Percentiles rank a stretch among this genome's conserved stretches.
phyloP scores from a whole-genome alignment of 352 stramenopile species.

The Phytophthora ohioensis region DNA sequence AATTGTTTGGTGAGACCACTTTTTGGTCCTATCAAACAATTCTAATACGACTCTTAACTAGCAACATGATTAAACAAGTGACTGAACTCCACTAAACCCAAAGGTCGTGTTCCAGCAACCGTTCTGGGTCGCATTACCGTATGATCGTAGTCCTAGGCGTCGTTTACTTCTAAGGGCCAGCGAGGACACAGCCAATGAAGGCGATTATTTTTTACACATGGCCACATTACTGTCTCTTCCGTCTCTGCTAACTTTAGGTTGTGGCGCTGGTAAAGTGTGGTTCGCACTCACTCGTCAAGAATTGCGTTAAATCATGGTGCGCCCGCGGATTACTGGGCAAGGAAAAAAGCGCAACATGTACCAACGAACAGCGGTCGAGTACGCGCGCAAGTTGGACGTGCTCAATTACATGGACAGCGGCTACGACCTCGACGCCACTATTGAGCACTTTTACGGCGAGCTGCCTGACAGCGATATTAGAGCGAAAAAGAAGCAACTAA shows the following conservation, averaged over 20 bases:
- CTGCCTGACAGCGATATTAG: neutral
- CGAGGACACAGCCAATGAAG: neutral
- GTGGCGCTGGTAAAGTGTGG: too few relatives aligned
- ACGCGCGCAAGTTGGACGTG: neutral
- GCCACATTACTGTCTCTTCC: neutral
- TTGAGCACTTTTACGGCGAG: constrained; percentile 2
- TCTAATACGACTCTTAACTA: too few relatives aligned
- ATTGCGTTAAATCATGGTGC: neutral
- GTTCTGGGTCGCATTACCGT: neutral
- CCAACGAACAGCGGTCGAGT: constrained; percentile 2
- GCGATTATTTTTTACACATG: neutral
- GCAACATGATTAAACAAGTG: too few relatives aligned
- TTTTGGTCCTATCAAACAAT: too few relatives aligned
- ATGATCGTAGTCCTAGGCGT: constrained; percentile 9
- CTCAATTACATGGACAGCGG: neutral
- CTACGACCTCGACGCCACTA: neutral
- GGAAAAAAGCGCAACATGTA: neutral
- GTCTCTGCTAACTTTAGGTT: neutral
- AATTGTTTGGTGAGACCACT: too few relatives aligned
- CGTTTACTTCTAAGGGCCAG: constrained; percentile 14
- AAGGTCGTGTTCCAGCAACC: too few relatives aligned
- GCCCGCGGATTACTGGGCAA: neutral
- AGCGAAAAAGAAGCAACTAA: neutral
- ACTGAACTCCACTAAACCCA: too few relatives aligned
- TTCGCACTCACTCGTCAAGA: too few relatives aligned